Conservation (phyloP, 371 early-diverging fungal species). For the Haplosporangium sp. region DNA sequence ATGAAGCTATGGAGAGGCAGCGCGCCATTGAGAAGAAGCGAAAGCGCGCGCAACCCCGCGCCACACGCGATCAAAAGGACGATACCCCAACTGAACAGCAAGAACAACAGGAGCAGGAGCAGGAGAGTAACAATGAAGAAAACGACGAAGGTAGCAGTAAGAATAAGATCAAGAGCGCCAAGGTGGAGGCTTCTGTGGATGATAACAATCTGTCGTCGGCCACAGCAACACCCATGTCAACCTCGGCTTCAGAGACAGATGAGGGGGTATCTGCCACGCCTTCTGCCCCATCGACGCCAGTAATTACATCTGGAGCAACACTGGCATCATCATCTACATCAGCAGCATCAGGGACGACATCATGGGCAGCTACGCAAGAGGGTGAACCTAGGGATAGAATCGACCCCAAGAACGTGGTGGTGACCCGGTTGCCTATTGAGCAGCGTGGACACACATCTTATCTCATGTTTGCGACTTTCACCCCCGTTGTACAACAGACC, state of each 20-base stretch:
- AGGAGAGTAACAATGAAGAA: neutral
- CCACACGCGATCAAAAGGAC: constrained; percentile 10
- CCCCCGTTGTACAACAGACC: constrained; percentile 56
- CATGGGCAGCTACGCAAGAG: neutral
- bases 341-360: neutral
- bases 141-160: constrained; percentile 3
- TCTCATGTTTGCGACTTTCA: constrained; percentile 89
- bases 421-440: constrained; percentile 52
- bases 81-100: constrained; percentile 5
- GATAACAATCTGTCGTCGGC: constrained; percentile 59
- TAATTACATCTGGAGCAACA: constrained; percentile 9
- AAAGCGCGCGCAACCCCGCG: constrained; percentile 41
- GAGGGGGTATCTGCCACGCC: neutral
- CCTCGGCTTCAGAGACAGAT: constrained; percentile 26
- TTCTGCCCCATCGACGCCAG: neutral
- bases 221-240: constrained; percentile 45
- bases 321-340: constrained; percentile 35
- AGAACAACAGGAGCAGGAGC: neutral
- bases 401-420: constrained; percentile 38
- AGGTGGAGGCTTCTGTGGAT: constrained; percentile 25
- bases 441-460: constrained; percentile 91
- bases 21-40: constrained; percentile 55
- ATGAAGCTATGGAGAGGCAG: constrained; percentile 62
- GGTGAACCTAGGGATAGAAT: constrained; percentile 36
- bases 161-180: constrained; percentile 23